Percentiles rank a stretch among this genome's conserved stretches.
phyloP scores from a whole-genome alignment of 345 rosid genomes.

The Linum tenue region DNA sequence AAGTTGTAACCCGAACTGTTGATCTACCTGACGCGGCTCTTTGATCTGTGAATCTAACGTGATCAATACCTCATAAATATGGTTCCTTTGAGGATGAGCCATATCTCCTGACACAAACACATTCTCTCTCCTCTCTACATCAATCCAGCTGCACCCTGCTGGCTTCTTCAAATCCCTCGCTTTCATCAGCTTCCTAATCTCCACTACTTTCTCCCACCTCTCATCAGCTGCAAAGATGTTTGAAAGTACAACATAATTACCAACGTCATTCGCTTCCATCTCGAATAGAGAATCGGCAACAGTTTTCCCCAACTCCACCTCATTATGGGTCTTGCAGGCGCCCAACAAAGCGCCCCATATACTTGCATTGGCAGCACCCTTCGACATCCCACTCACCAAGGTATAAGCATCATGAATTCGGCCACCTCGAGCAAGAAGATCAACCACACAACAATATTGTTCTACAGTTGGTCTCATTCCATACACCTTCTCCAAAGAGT shows the following conservation, averaged over 20 bases:
- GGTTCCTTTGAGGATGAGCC: constrained; percentile 48
- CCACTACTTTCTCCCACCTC: constrained; percentile 67
- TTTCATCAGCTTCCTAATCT: constrained; percentile 66
- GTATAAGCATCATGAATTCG: constrained; percentile 60
- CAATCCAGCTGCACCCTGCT: constrained; percentile 93
- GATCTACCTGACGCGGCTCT: constrained; percentile 31
- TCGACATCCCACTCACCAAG: constrained; percentile 48
- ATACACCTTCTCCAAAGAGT: constrained; percentile 38
- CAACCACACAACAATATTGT: constrained; percentile 69
- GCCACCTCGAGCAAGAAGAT: constrained; percentile 85
- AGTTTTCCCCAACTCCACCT: constrained; percentile 49
- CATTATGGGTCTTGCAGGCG: constrained; percentile 57
- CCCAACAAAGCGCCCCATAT: constrained; percentile 71
- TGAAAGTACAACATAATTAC: constrained; percentile 67
- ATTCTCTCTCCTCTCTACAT: constrained; percentile 46
- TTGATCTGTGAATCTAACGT: constrained; percentile 50
- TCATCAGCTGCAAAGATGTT: constrained; percentile 79
- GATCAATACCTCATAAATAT: constrained; percentile 31
- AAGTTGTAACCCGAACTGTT: constrained; percentile 6
- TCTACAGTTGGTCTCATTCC: constrained; percentile 58
- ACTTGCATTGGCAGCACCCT: constrained; percentile 46
- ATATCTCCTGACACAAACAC: constrained; percentile 66
- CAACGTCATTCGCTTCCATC: constrained; percentile 45
- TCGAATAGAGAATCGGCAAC: constrained; percentile 55
- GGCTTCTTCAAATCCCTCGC: constrained; percentile 59